Percentiles rank a stretch among this genome's conserved stretches.
These are phyloP conservation scores for Cercospora janseana DNA, from an alignment of 2,329 filamentous ascomycete genomes.

Conservation along the genomic window DNA sequence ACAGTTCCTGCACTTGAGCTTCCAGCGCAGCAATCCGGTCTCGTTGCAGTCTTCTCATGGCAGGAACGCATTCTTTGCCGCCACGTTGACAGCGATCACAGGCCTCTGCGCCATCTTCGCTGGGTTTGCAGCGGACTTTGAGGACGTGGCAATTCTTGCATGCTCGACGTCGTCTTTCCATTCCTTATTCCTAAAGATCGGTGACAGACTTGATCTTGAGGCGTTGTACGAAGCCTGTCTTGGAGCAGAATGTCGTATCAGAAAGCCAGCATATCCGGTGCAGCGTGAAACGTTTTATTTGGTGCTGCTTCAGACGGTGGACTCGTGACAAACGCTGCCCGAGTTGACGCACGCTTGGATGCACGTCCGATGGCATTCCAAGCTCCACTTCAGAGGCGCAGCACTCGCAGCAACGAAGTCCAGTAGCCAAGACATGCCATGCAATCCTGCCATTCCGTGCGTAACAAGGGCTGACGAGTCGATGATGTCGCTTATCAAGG, in stretches of 20 bases:
- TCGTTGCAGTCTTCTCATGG: slow-evolving; percentile 11
- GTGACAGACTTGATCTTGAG: neutral
- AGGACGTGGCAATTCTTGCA: slow-evolving; percentile 19
- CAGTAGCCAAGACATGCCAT: neutral
- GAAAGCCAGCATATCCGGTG: too few relatives aligned
- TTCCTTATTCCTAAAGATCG: neutral
- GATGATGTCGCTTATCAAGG: neutral
- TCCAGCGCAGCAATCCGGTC: slow-evolving; percentile 20
- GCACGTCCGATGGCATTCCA: neutral
- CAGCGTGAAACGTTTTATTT: too few relatives aligned
- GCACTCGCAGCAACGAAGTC: neutral
- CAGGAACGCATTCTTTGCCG: slow-evolving; percentile 18
- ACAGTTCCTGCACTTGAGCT: slow-evolving; percentile 15
- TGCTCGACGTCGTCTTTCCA: slow-evolving; percentile 14
- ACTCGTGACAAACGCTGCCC: too few relatives aligned
- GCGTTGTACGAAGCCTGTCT: too few relatives aligned
- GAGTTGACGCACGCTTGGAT: neutral
- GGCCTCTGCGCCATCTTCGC: slow-evolving; percentile 1
- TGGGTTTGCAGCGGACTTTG: slow-evolving; percentile 15
- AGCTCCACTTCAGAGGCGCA: neutral
- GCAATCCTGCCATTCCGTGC: neutral
- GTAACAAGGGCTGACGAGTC: neutral
- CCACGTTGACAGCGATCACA: slow-evolving; percentile 16
- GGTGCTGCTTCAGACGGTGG: too few relatives aligned
- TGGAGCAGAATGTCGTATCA: too few relatives aligned